Evolutionary conservation across 2,329 filamentous ascomycete genomes (phyloP).

Genomic region (Nemania diffusa): DNA sequence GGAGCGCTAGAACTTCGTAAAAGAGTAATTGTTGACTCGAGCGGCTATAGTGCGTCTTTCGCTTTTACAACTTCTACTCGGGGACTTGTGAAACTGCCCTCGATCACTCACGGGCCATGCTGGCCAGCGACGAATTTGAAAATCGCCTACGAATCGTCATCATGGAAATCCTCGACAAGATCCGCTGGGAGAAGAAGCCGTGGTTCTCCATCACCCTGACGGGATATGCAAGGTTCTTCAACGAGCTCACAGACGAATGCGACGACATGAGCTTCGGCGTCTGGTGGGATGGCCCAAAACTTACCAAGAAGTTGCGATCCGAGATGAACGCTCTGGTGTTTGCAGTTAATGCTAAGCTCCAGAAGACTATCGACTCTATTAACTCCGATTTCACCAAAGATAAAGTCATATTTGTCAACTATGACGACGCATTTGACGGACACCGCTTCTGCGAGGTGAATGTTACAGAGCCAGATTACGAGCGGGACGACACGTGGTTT

Average conservation of each 20-base stretch:
- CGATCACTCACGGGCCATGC: slow-evolving; percentile 47
- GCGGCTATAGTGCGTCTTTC: slow-evolving; percentile 61
- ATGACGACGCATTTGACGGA: slow-evolving; percentile 56
- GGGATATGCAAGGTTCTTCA: slow-evolving; percentile 61
- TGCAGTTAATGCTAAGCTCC: slow-evolving; percentile 55
- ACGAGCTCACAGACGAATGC: slow-evolving; percentile 56
- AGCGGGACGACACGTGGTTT: slow-evolving; percentile 58
- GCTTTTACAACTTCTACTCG: slow-evolving; percentile 61
- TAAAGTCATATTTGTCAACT: slow-evolving; percentile 58
- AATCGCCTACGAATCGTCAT: slow-evolving; percentile 53
- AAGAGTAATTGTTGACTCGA: too few relatives aligned
- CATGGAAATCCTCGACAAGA: slow-evolving; percentile 56
- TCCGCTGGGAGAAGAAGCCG: slow-evolving; percentile 57
- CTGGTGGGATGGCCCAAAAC: slow-evolving; percentile 57
- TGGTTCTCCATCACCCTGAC: slow-evolving; percentile 58
- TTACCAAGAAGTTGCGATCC: slow-evolving; percentile 52
- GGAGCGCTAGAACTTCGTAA: too few relatives aligned
- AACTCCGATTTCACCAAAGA: slow-evolving; percentile 52
- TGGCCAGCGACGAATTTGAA: slow-evolving; percentile 53
- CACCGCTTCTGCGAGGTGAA: slow-evolving; percentile 57
- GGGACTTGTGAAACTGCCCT: slow-evolving; percentile 58
- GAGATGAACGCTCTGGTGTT: slow-evolving; percentile 59
- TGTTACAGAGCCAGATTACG: slow-evolving; percentile 57
- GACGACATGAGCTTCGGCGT: slow-evolving; percentile 58
- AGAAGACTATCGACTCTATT: slow-evolving; percentile 49